Percentiles rank a stretch among this genome's conserved stretches.
Conservation (phyloP, 2,329 filamentous ascomycete species). For the Fusarium sacchari region DNA sequence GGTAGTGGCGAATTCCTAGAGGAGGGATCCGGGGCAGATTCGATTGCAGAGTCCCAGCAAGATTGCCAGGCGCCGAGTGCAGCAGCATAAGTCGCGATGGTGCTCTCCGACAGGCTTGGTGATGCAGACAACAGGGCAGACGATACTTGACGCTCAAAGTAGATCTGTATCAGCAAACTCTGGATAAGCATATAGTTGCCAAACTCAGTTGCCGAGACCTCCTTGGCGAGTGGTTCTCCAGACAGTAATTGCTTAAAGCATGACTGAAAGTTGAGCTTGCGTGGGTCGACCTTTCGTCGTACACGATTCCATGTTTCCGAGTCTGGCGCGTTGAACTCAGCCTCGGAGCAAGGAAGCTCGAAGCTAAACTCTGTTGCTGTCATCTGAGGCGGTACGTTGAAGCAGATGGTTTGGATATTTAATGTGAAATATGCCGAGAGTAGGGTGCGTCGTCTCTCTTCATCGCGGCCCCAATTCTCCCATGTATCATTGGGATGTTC, state of each 20-base stretch:
- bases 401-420: neutral
- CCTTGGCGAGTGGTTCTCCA: neutral
- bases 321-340: neutral
- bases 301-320: neutral
- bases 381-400: neutral
- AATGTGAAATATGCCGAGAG: neutral
- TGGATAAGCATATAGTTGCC: constrained; percentile 29
- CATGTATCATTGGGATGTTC: neutral
- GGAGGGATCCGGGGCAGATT: neutral
- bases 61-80: neutral
- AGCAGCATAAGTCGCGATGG: neutral
- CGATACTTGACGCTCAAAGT: constrained; percentile 10
- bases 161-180: constrained; percentile 19
- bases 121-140: neutral
- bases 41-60: neutral
- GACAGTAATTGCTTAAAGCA: neutral
- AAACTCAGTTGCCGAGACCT: constrained; percentile 14
- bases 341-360: neutral
- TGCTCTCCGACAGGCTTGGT: neutral
- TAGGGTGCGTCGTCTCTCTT: neutral
- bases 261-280: neutral
- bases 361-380: neutral
- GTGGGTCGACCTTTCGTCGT: neutral
- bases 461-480: neutral
- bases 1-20: neutral